Conservation (phyloP, 2,329 filamentous ascomycete genomes). For the Penicillium expansum region DNA sequence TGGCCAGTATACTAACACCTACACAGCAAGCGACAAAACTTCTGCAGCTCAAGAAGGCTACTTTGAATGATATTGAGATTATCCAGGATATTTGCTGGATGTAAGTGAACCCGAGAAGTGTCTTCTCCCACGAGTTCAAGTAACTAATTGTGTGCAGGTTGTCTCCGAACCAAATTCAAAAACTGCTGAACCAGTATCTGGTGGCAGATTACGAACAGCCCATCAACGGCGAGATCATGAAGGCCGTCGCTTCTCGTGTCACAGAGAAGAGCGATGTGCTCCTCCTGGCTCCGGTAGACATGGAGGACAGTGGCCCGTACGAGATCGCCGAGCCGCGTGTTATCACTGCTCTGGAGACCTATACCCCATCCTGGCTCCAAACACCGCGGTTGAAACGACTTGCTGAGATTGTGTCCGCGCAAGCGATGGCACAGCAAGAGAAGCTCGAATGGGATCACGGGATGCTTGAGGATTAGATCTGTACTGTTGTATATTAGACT, state of each 20-base stretch:
- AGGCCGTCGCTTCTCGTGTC: constrained; percentile 92
- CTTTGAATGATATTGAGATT: constrained; percentile 97
- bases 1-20: constrained; percentile 13
- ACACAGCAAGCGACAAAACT: constrained; percentile 91
- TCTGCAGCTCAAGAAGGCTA: constrained; percentile 97
- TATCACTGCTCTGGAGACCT: constrained; percentile 95
- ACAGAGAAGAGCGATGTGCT: constrained; percentile 98
- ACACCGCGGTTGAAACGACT: constrained; percentile 90
- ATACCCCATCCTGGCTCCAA: constrained; percentile 97
- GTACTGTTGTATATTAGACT: constrained; percentile 28
- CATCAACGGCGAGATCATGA: constrained; percentile 99
- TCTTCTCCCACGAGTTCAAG: neutral
- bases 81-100: constrained; percentile 99
- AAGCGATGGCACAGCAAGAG: constrained; percentile 94
- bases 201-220: constrained; percentile 99
- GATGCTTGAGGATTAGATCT: constrained; percentile 24
- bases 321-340: constrained; percentile 96
- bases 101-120: constrained; percentile 57
- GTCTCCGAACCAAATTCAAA: constrained; percentile 98
- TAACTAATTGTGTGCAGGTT: constrained; percentile 57
- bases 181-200: constrained; percentile 96
- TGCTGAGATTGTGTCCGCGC: constrained; percentile 95
- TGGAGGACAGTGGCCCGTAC: constrained; percentile 98
- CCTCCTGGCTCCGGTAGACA: constrained; percentile 89
- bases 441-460: constrained; percentile 59